These are phyloP conservation scores for Globisporangium rhizosaccharum DNA, from an alignment of 352 stramenopile species.

Conservation along the genomic window DNA sequence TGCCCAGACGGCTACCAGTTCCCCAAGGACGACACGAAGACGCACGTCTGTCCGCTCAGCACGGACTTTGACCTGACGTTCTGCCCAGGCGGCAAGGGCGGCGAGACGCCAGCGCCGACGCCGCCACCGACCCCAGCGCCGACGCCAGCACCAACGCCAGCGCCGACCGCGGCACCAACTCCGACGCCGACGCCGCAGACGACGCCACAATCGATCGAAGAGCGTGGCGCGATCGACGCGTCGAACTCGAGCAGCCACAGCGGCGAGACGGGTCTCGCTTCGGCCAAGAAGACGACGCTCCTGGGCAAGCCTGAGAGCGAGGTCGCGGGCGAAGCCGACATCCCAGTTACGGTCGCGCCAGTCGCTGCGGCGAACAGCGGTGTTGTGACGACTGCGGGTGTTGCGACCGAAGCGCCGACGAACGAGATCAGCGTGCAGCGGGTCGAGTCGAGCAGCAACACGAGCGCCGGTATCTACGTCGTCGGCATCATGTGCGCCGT, in stretches of 20 bases:
- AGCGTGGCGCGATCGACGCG: background rate
- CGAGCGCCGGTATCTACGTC: constrained; percentile 26
- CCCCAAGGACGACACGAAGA: constrained; percentile 75
- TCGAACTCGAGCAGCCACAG: constrained; percentile 2
- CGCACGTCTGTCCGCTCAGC: constrained; percentile 35
- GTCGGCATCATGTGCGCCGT: constrained; percentile 24
- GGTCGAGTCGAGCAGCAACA: background rate
- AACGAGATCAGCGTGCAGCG: background rate
- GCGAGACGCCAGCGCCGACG: constrained; percentile 16
- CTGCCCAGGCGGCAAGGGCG: constrained; percentile 41
- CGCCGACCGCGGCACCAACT: constrained; percentile 20
- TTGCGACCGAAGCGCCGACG: constrained; percentile 24
- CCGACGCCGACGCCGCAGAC: constrained; percentile 22
- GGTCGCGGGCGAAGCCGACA: constrained; percentile 6
- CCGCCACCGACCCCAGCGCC: constrained; percentile 26
- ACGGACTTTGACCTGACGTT: constrained; percentile 59
- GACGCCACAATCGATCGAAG: constrained; percentile 12
- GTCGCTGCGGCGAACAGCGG: constrained; percentile 12
- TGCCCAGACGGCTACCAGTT: constrained; percentile 60
- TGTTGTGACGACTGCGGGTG: constrained; percentile 5
- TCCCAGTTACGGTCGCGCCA: background rate
- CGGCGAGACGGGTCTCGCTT: constrained; percentile 8
- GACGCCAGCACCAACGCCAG: constrained; percentile 11
- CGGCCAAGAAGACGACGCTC: no score
- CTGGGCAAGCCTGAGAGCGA: background rate